These are phyloP conservation scores for Fusarium sp. DNA, from an alignment of 2,329 filamentous ascomycete genomes.

Conservation along the genomic window DNA sequence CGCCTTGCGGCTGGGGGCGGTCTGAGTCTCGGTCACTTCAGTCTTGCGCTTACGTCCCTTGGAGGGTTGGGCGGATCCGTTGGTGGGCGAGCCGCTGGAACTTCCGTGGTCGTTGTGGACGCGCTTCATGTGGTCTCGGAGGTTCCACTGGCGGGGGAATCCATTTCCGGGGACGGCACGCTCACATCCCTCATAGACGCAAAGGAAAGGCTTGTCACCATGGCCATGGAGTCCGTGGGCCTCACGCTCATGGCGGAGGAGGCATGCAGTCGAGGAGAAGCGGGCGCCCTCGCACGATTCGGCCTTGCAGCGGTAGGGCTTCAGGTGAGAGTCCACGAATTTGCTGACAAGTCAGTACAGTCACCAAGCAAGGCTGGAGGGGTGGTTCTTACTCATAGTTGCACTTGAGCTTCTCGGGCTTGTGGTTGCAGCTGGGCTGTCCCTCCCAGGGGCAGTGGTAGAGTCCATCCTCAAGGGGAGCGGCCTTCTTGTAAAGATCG, in stretches of 20 bases:
- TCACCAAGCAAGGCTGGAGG: background rate
- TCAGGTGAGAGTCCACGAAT: slow-evolving; percentile 95
- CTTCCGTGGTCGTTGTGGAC: slow-evolving; percentile 74
- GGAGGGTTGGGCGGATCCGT: slow-evolving; percentile 45
- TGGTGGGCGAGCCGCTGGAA: slow-evolving; percentile 53
- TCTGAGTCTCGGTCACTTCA: slow-evolving; percentile 54
- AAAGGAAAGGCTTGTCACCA: slow-evolving; percentile 89
- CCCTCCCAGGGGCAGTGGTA: slow-evolving; percentile 93
- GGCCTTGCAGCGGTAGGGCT: slow-evolving; percentile 94
- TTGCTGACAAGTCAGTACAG: slow-evolving; percentile 67
- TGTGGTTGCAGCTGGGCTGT: slow-evolving; percentile 78
- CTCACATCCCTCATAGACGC: slow-evolving; percentile 86
- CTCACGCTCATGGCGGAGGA: slow-evolving; percentile 93
- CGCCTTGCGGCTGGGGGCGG: slow-evolving; percentile 58
- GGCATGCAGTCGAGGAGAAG: slow-evolving; percentile 94
- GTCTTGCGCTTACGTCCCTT: slow-evolving; percentile 68
- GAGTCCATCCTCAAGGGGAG: slow-evolving; percentile 73
- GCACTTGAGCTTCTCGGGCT: slow-evolving; percentile 96
- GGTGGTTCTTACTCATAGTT: slow-evolving; percentile 85
- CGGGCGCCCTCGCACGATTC: slow-evolving; percentile 81
- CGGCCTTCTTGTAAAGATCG: slow-evolving; percentile 72
- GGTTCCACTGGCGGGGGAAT: slow-evolving; percentile 94
- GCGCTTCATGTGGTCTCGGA: slow-evolving; percentile 95
- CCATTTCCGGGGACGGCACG: slow-evolving; percentile 82
- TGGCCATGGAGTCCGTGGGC: slow-evolving; percentile 96